phyloP scores from a whole-genome alignment of 2,329 filamentous ascomycete genomes.

The Penicillium digitatum region DNA sequence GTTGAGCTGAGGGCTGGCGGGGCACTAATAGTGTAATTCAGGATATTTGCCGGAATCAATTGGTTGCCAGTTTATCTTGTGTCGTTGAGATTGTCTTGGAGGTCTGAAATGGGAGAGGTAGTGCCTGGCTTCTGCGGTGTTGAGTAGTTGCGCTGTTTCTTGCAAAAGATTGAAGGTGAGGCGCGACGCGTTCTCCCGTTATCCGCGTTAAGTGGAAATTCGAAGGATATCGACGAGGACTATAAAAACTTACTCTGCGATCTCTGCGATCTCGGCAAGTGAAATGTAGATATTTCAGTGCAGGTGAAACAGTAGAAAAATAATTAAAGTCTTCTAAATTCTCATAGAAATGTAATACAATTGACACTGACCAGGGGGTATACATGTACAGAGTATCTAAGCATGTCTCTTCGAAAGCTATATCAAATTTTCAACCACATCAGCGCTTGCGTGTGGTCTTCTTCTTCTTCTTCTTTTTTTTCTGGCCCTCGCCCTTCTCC shows the following conservation, averaged over 20 bases:
- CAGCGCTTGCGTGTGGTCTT: slow-evolving; percentile 41
- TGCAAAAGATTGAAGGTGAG: slow-evolving; percentile 7
- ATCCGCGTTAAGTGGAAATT: slow-evolving; percentile 30
- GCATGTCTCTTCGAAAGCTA: slow-evolving; percentile 4
- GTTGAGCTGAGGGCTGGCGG: not conserved
- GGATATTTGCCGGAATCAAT: not conserved
- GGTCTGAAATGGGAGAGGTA: not conserved
- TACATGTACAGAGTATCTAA: slow-evolving; percentile 21
- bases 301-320: too few relatives aligned
- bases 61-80: not conserved
- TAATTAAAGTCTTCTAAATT: not conserved
- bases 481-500: slow-evolving; percentile 36
- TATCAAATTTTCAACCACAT: slow-evolving; percentile 16
- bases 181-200: slow-evolving; percentile 33
- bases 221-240: not conserved
- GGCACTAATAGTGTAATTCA: not conserved
- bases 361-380: slow-evolving; percentile 22
- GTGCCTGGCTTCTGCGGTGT: not conserved
- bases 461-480: slow-evolving; percentile 49
- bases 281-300: not conserved
- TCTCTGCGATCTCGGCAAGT: not conserved
- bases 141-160: not conserved
- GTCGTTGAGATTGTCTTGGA: not conserved
- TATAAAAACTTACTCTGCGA: not conserved
- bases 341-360: slow-evolving; percentile 6